Evolutionary conservation across 305 asterid species (phyloP).

Genomic region (Lippia alba): DNA sequence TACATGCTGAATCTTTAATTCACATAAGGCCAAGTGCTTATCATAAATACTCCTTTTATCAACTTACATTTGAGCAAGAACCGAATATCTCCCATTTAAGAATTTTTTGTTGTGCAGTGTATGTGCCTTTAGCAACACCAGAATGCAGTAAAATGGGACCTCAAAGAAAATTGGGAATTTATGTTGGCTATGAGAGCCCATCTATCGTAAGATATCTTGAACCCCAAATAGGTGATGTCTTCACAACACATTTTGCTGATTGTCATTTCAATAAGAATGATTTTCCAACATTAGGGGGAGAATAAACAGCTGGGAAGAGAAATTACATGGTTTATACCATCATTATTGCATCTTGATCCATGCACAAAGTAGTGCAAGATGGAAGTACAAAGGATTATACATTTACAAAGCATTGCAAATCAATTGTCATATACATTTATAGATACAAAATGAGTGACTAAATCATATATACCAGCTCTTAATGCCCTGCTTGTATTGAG

Average conservation of each 20-base stretch:
- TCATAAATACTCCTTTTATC: neutral
- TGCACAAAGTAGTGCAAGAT: neutral
- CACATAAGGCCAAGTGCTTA: neutral
- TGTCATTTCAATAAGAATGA: neutral
- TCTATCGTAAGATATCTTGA: neutral
- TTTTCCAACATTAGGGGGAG: conserved; percentile 19
- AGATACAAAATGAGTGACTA: neutral
- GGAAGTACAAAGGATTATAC: neutral
- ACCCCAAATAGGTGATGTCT: conserved; percentile 1
- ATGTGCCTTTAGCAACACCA: conserved; percentile 16
- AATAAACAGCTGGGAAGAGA: neutral
- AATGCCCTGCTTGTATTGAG: neutral
- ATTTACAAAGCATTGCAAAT: neutral
- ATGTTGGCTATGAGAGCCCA: neutral
- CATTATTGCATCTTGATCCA: neutral
- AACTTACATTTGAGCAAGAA: neutral
- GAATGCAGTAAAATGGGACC: conserved; percentile 16
- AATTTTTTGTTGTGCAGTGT: conserved; percentile 3
- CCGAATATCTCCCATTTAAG: conserved; percentile 13
- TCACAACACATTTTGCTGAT: neutral
- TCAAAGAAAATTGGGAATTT: conserved; percentile 11
- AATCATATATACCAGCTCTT: neutral
- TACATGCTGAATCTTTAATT: neutral
- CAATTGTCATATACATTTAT: neutral
- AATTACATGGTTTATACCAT: neutral